Conservation (phyloP, 495 filamentous ascomycete genomes). For the Aspergillus saccharolyticus region DNA sequence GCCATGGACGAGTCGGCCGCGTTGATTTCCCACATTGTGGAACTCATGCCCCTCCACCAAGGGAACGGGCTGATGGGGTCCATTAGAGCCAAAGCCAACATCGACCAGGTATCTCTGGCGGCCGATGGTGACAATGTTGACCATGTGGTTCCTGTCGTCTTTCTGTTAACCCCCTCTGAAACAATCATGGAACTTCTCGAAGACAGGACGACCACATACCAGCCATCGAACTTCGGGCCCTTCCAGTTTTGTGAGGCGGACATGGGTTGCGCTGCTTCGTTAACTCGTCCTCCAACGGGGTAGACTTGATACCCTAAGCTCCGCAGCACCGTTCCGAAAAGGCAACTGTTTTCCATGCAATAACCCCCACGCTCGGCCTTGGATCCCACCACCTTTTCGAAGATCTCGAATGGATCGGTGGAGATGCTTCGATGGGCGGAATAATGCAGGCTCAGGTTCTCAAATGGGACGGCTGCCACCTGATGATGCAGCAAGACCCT, state of each 20-base stretch:
- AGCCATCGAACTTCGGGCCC: neutral
- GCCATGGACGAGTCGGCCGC: neutral
- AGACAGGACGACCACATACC: no score
- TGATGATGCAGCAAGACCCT: conserved; percentile 30
- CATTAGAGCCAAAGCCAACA: conserved; percentile 60
- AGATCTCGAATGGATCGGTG: conserved; percentile 52
- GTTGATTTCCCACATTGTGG: neutral
- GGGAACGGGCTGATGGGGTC: conserved; percentile 45
- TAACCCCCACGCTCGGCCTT: conserved; percentile 49
- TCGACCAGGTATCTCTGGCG: conserved; percentile 52
- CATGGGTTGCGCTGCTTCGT: neutral
- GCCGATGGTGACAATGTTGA: conserved; percentile 57
- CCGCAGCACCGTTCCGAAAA: conserved; percentile 57
- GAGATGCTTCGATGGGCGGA: conserved; percentile 44
- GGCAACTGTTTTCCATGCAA: conserved; percentile 65
- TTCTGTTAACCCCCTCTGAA: no score
- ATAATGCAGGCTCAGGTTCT: conserved; percentile 53
- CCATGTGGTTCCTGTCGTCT: conserved; percentile 48
- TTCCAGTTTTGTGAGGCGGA: neutral
- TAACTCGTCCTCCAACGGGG: conserved; percentile 27
- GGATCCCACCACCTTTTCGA: conserved; percentile 52
- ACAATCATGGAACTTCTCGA: no score
- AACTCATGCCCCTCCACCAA: conserved; percentile 31
- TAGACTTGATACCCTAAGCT: conserved; percentile 53
- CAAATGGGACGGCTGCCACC: conserved; percentile 58